Evolutionary conservation across 345 rosid genomes (phyloP), one percentile per base, ranked within the genome.

Genomic region (Eucalyptus melliodora): DNA sequence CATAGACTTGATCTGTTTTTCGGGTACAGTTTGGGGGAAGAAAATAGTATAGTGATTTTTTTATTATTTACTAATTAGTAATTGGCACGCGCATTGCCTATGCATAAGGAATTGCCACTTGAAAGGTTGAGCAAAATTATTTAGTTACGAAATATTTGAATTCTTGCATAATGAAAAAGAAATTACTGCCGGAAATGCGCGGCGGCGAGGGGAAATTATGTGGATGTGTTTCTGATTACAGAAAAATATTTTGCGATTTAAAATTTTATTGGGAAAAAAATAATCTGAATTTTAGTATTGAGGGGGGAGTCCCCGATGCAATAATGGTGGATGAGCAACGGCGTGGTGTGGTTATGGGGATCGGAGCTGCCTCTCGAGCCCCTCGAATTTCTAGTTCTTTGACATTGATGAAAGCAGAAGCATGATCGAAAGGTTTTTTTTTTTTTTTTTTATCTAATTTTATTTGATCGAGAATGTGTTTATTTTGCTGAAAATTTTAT

Each of bases 391-490:
- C 42, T 0, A 69, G 14, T 69, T 34, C 42, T 34, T 69, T 69
- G 4, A 17, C 81, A 34, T 31, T 69, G 81, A 34, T 34, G 44
- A 69, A 19, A 34, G 19, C 77, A 1, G 3, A 62, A 30, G 34
- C 72, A 6, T 13, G 72, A 30, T 30, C 19, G 16, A 62, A 2
- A 30, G 72, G 37, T 1, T 62, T 30, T 30, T 13, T 9, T 45
- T 42, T 1, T 62, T 30, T 30, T 13, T 9, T 45, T 42, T 44
- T 8, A 45, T 45, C 10, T 45, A 6, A 6, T 26, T 27, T 27
- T 2, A 17, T 53, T 19, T 53, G 8, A 21, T 53, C 0, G 10
- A 15, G 0, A 8, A 16, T 15, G 11, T 16, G 0, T 65, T 65
- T 7, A 0, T n/a, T 65, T 65, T 4, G 2, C 21, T 16, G 37